Conservation (phyloP, 2,329 filamentous ascomycete species). For the Penicillium concentricum region DNA sequence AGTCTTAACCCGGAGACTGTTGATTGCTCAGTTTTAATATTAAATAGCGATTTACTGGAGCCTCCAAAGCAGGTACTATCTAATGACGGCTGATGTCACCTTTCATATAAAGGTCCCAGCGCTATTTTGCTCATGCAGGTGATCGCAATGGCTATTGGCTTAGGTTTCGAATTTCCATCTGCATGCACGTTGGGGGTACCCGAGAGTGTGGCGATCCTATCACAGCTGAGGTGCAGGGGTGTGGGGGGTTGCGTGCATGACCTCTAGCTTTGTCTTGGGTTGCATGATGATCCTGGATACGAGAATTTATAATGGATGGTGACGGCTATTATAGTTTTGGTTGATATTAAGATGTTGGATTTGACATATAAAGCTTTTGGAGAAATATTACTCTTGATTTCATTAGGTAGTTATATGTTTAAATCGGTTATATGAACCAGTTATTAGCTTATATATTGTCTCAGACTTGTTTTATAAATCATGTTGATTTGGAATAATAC, state of each 20-base stretch:
- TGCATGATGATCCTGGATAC: background rate
- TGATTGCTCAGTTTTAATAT: no score
- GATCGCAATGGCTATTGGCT: background rate
- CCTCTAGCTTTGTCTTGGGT: background rate
- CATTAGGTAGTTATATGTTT: background rate
- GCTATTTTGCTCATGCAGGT: background rate
- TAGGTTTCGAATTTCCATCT: background rate
- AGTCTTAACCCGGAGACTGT: no score
- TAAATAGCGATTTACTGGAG: no score
- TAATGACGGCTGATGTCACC: no score
- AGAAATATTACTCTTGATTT: background rate
- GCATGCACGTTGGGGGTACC: constrained; percentile 3
- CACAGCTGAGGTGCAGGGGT: background rate
- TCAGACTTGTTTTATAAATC: background rate
- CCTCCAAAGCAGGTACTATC: no score
- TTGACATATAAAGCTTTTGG: background rate
- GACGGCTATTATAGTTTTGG: no score
- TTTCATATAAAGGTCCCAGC: background rate
- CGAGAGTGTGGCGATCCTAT: constrained; percentile 8
- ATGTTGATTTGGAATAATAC: background rate
- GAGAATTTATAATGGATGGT: background rate
- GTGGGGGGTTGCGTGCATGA: background rate
- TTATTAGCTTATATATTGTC: no score
- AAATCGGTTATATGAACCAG: no score
- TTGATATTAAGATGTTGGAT: background rate